Evolutionary conservation across 768 basidiomycete species (phyloP).

Genomic region (Rhodotorula toruloides): DNA sequence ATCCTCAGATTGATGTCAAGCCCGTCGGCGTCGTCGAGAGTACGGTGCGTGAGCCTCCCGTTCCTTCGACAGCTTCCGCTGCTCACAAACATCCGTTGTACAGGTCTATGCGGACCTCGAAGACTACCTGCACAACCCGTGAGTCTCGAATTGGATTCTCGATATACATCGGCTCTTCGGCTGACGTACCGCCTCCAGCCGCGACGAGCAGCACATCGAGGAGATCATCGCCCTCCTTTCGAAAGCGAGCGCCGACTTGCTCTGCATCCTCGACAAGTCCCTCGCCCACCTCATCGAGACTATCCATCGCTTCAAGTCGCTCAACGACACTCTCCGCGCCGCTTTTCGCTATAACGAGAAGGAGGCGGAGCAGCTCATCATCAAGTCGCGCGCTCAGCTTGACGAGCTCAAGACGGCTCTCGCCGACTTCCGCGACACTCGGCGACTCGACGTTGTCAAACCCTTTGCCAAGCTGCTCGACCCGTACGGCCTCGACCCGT

Average conservation of each 20-base stretch:
- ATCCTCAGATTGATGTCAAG: constrained; percentile 26
- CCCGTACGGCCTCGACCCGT: constrained; percentile 15
- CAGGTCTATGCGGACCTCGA: constrained; percentile 32
- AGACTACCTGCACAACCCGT: constrained; percentile 25
- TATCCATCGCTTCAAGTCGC: constrained; percentile 30
- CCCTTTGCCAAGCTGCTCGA: constrained; percentile 35
- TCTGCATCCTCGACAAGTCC: background rate
- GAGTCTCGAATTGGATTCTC: background rate
- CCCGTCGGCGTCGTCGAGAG: constrained; percentile 31
- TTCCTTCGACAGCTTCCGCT: background rate
- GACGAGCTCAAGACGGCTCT: constrained; percentile 10
- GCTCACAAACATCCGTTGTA: too few species aligned
- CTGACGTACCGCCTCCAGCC: background rate
- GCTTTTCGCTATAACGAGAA: constrained; percentile 3
- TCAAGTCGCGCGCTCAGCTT: background rate
- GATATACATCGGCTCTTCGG: too few species aligned
- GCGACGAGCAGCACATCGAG: constrained; percentile 37
- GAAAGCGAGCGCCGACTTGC: constrained; percentile 6
- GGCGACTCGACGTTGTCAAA: constrained; percentile 28
- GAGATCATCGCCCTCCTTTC: constrained; percentile 26
- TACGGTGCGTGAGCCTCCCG: constrained; percentile 6
- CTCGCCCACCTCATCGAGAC: constrained; percentile 27
- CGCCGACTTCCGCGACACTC: constrained; percentile 8
- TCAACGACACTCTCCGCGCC: constrained; percentile 11
- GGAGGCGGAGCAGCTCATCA: constrained; percentile 3